phyloP scores from a whole-genome alignment of 2,329 filamentous ascomycete species.

The Cladosporium oxysporum region DNA sequence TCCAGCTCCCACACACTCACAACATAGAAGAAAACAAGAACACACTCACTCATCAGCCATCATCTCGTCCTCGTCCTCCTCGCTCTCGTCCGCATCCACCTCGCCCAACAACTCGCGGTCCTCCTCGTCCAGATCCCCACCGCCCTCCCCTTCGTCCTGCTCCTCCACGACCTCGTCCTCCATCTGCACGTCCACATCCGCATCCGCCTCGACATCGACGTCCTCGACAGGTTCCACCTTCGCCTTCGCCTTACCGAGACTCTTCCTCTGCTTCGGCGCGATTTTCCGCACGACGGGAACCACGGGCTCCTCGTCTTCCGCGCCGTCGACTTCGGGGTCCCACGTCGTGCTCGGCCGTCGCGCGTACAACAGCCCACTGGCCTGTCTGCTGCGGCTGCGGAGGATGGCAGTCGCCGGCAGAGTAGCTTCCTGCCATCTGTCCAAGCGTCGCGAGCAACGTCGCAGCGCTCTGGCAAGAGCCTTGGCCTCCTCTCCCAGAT shows the following conservation, averaged over 20 bases:
- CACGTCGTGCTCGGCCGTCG: neutral
- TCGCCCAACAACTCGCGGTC: conserved; percentile 42
- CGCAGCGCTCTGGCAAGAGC: conserved; percentile 67
- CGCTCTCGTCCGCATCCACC: conserved; percentile 39
- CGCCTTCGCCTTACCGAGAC: conserved; percentile 14
- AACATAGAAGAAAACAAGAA: neutral
- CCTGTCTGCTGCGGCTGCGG: conserved; percentile 28
- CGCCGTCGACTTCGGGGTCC: neutral
- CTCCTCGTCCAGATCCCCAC: conserved; percentile 37
- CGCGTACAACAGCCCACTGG: conserved; percentile 9
- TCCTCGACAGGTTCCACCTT: conserved; percentile 17
- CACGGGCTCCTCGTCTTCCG: conserved; percentile 9
- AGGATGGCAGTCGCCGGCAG: conserved; percentile 33
- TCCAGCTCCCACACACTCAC: neutral
- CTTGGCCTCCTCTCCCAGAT: conserved; percentile 74
- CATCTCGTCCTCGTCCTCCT: conserved; percentile 35
- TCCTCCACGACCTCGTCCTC: conserved; percentile 20
- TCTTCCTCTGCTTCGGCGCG: conserved; percentile 18
- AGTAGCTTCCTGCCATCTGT: conserved; percentile 63
- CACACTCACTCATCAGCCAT: conserved; percentile 14
- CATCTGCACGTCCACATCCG: conserved; percentile 10
- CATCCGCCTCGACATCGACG: neutral
- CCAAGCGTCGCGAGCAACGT: conserved; percentile 64
- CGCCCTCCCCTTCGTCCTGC: conserved; percentile 30
- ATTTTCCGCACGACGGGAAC: neutral